Percentiles rank a stretch among this genome's conserved stretches.
Evolutionary conservation across 495 filamentous ascomycete genomes (phyloP).

Genomic region (Penicillium dipodomyicola): DNA sequence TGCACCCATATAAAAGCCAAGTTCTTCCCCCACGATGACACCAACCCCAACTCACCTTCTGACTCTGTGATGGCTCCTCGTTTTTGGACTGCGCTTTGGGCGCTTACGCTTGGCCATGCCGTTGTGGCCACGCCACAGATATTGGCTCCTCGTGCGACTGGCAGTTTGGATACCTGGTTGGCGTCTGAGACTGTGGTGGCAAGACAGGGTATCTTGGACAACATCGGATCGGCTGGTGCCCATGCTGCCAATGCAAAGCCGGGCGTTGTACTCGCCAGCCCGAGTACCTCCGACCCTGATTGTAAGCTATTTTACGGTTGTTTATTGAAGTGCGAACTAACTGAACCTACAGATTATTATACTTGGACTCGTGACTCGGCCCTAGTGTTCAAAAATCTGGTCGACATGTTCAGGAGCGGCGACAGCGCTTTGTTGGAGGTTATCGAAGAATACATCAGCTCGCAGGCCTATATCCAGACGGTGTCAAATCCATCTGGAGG

Average conservation of each 20-base stretch:
- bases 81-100: slow-evolving; percentile 28
- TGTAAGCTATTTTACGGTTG: slow-evolving; percentile 51
- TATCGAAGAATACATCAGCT: slow-evolving; percentile 56
- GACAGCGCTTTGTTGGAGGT: slow-evolving; percentile 51
- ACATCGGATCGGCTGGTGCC: slow-evolving; percentile 57
- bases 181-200: slow-evolving; percentile 50
- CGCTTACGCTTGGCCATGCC: slow-evolving; percentile 23
- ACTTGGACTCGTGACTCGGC: slow-evolving; percentile 75
- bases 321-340: slow-evolving; percentile 19
- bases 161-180: slow-evolving; percentile 50
- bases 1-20: neutral
- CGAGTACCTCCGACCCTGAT: slow-evolving; percentile 55
- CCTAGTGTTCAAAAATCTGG: slow-evolving; percentile 58
- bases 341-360: slow-evolving; percentile 40
- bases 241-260: slow-evolving; percentile 43
- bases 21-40: neutral
- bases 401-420: slow-evolving; percentile 57
- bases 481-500: slow-evolving; percentile 60
- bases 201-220: slow-evolving; percentile 51
- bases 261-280: slow-evolving; percentile 62
- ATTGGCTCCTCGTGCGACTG: slow-evolving; percentile 21
- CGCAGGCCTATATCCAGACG: slow-evolving; percentile 60
- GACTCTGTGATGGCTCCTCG: slow-evolving; percentile 20
- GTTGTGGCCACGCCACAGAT: slow-evolving; percentile 24
- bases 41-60: neutral